Conservation (phyloP, 306 rosid species). For the Lagenaria siceraria region DNA sequence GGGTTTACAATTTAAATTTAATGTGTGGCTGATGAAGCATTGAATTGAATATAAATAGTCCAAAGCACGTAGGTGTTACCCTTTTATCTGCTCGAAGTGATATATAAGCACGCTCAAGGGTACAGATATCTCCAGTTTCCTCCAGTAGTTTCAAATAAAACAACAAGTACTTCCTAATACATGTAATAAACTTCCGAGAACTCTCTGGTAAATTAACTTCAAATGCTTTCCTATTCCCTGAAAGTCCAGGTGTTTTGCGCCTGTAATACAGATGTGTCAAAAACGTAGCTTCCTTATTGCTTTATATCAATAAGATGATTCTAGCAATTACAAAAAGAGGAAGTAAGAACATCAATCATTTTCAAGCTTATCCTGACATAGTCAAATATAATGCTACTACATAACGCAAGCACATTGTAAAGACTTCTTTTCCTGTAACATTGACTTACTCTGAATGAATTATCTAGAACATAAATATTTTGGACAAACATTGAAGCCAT, state of each 20-base stretch:
- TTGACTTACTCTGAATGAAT: not conserved
- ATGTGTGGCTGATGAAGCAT: not conserved
- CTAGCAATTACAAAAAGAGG: too few species aligned
- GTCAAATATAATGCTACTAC: too few species aligned
- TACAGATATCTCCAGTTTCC: conserved; percentile 83
- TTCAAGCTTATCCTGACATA: too few species aligned
- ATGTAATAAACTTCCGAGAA: conserved; percentile 92
- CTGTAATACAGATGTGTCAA: conserved; percentile 35
- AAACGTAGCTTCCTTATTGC: not conserved
- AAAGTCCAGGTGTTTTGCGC: conserved; percentile 76
- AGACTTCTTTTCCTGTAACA: not conserved
- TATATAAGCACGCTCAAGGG: conserved; percentile 87
- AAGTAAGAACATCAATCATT: too few species aligned
- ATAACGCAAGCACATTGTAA: not conserved
- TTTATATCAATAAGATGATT: too few species aligned
- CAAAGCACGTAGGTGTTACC: conserved; percentile 34
- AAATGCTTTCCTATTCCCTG: conserved; percentile 61
- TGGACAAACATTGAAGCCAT: conserved; percentile 8
- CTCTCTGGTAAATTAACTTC: conserved; percentile 96
- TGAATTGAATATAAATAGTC: not conserved
- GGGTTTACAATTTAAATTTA: not conserved
- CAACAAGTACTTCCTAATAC: conserved; percentile 79
- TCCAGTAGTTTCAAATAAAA: conserved; percentile 86
- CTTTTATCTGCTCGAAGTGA: conserved; percentile 88
- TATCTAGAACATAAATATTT: conserved; percentile 3